phyloP scores from a whole-genome alignment of 371 early-diverging fungal species.

The Haplosporangium sp. region DNA sequence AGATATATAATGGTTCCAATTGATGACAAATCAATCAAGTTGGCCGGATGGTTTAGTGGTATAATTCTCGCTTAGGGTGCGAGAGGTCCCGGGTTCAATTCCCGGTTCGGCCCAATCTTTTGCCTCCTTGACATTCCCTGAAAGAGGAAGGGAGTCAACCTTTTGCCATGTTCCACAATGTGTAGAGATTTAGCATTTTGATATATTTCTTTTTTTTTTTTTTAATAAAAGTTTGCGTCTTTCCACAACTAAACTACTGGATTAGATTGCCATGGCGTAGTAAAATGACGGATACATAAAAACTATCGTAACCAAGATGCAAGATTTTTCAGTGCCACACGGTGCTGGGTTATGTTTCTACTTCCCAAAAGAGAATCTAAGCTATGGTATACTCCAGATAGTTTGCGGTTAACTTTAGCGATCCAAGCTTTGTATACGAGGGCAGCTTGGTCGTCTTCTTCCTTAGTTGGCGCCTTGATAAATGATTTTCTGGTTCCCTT shows the following conservation, averaged over 20 bases:
- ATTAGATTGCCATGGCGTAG: too few relatives aligned
- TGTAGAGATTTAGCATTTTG: too few relatives aligned
- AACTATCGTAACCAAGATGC: constrained; percentile 22
- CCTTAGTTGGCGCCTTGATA: constrained; percentile 27
- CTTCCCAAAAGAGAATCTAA: constrained; percentile 24
- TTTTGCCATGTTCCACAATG: too few relatives aligned
- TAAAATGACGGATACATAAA: neutral
- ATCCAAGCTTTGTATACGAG: constrained; percentile 25
- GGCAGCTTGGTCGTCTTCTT: constrained; percentile 24
- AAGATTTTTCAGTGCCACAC: constrained; percentile 18
- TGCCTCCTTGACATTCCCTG: neutral
- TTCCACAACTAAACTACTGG: too few relatives aligned
- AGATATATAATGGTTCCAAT: too few relatives aligned
- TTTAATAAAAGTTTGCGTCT: too few relatives aligned
- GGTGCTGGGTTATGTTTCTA: constrained; percentile 31
- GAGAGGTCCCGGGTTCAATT: constrained; percentile 45
- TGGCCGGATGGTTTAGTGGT: constrained; percentile 40
- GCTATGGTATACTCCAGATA: constrained; percentile 9
- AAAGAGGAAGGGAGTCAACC: neutral
- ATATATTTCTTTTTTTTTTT: too few relatives aligned
- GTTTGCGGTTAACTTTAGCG: constrained; percentile 3
- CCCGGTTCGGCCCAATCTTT: constrained; percentile 32
- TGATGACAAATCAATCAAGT: too few relatives aligned
- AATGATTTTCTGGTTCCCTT: neutral
- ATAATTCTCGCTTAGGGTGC: constrained; percentile 20